Percentiles rank a stretch among this genome's conserved stretches.
phyloP scores from a whole-genome alignment of 768 basidiomycete species.

The Amanita muscaria region DNA sequence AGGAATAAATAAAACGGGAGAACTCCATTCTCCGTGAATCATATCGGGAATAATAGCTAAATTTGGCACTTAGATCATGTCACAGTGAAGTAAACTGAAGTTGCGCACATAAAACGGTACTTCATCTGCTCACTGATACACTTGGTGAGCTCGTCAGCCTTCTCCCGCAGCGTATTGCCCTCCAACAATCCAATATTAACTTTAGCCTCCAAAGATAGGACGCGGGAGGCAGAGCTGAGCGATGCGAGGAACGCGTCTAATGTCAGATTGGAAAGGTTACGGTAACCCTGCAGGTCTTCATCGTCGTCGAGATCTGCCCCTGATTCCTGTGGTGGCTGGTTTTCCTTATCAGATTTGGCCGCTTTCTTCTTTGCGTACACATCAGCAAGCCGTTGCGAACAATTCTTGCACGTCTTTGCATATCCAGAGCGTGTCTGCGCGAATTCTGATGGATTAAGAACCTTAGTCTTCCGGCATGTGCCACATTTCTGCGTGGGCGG shows the following conservation, averaged over 20 bases:
- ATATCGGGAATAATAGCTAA: slow-evolving; percentile 9
- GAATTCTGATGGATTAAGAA: neutral
- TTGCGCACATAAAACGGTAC: slow-evolving; percentile 11
- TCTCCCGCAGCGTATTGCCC: slow-evolving; percentile 3
- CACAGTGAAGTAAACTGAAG: neutral
- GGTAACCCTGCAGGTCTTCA: neutral
- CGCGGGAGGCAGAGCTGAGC: neutral
- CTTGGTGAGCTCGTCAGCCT: slow-evolving; percentile 2
- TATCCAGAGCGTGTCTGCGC: neutral
- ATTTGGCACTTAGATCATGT: neutral
- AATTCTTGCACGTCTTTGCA: neutral
- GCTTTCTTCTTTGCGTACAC: neutral
- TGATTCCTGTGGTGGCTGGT: neutral
- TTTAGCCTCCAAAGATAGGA: slow-evolving; percentile 2
- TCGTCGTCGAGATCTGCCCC: neutral
- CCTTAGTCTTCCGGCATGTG: neutral
- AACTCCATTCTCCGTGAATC: neutral
- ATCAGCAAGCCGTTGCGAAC: neutral
- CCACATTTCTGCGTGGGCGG: neutral
- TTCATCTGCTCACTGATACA: slow-evolving; percentile 7
- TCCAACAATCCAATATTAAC: slow-evolving; percentile 4
- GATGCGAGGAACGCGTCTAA: neutral
- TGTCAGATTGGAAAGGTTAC: neutral
- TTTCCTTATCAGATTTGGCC: neutral
- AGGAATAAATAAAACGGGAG: slow-evolving; percentile 11